Percentiles rank a stretch among this genome's conserved stretches.
Conservation (phyloP, 306 rosid genomes). For the Lathyrus oleraceus region DNA sequence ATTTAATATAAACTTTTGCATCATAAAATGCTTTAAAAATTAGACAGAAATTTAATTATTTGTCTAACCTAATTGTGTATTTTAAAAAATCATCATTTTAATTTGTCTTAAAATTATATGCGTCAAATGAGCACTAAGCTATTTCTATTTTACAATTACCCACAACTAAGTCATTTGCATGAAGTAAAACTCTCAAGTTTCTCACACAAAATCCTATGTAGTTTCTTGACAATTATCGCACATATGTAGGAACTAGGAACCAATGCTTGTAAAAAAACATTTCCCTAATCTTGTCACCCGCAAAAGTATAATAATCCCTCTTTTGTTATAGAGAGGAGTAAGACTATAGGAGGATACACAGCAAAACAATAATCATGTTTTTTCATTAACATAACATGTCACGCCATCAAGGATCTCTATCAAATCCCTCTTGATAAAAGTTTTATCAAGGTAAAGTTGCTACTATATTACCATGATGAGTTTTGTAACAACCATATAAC, state of each 20-base stretch:
- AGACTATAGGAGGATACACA: background rate
- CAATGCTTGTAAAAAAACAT: background rate
- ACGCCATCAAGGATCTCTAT: background rate
- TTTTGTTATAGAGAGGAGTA: background rate
- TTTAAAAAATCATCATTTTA: too few species aligned
- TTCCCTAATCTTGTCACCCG: background rate
- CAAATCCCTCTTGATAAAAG: background rate
- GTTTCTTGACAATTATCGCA: background rate
- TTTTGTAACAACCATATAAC: slow-evolving; percentile 14
- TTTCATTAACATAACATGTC: background rate
- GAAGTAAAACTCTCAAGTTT: background rate
- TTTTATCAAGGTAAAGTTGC: background rate
- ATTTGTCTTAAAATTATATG: too few species aligned
- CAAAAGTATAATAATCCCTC: background rate
- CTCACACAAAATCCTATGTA: too few species aligned
- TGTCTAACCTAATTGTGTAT: too few species aligned
- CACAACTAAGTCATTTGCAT: too few species aligned
- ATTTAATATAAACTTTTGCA: too few species aligned
- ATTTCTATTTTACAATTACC: too few species aligned
- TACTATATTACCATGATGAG: background rate
- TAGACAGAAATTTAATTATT: too few species aligned
- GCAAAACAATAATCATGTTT: background rate
- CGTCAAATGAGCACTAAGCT: too few species aligned
- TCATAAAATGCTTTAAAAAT: too few species aligned
- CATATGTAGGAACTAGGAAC: background rate